Percentiles rank a stretch among this genome's conserved stretches.
phyloP scores from a whole-genome alignment of 1,284 basidiomycete species.

The Leccinum solheimii region DNA sequence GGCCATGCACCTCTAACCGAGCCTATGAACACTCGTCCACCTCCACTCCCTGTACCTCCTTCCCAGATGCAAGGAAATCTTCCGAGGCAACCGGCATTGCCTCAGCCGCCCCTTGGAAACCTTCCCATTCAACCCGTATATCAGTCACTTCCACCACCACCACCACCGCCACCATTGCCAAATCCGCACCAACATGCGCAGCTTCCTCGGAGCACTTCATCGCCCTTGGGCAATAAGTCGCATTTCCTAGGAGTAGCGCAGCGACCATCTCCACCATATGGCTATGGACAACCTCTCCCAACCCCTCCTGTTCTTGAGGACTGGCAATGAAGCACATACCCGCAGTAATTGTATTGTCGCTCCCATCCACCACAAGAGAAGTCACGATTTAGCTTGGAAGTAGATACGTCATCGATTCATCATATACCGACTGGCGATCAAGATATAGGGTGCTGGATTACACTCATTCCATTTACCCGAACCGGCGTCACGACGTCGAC shows the following conservation, averaged over 20 bases:
- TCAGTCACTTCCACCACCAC: conserved; percentile 37
- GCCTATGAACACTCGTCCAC: conserved; percentile 14
- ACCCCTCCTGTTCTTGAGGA: conserved; percentile 22
- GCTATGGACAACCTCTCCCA: conserved; percentile 31
- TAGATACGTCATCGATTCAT: not conserved
- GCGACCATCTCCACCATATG: conserved; percentile 38
- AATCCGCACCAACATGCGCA: conserved; percentile 26
- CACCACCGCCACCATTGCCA: conserved; percentile 37
- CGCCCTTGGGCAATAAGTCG: conserved; percentile 26
- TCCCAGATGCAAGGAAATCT: conserved; percentile 27
- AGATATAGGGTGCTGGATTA: conserved; percentile 18
- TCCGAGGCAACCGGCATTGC: conserved; percentile 38
- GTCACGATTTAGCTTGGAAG: not conserved
- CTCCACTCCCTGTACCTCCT: conserved; percentile 35
- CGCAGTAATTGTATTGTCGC: conserved; percentile 16
- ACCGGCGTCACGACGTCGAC: conserved; percentile 1
- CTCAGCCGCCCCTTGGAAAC: conserved; percentile 40
- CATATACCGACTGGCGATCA: not conserved
- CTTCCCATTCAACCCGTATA: conserved; percentile 37
- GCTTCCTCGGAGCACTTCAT: conserved; percentile 34
- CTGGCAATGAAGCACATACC: conserved; percentile 28
- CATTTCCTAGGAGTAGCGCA: conserved; percentile 46
- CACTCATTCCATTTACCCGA: conserved; percentile 3
- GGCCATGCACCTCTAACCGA: conserved; percentile 28
- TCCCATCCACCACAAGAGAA: not conserved